Percentiles rank a stretch among this genome's conserved stretches.
Evolutionary conservation across 2,329 filamentous ascomycete genomes (phyloP).

Genomic region (Juglanconis oblonga): DNA sequence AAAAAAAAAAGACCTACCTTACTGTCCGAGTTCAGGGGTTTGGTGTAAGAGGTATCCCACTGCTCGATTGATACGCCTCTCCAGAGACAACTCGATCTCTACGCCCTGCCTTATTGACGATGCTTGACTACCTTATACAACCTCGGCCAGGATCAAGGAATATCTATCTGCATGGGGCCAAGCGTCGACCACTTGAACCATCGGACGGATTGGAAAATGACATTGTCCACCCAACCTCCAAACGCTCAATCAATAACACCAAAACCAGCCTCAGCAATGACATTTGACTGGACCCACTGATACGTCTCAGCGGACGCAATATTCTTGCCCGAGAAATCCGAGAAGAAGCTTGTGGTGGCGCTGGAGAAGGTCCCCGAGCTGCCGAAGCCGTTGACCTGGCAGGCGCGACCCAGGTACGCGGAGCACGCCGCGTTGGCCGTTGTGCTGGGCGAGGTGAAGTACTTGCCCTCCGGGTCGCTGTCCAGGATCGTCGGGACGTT

Average conservation of each 20-base stretch:
- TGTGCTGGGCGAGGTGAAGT: conserved; percentile 23
- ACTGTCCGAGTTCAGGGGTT: too few relatives aligned
- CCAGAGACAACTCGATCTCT: too few relatives aligned
- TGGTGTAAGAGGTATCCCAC: too few relatives aligned
- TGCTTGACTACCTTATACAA: too few relatives aligned
- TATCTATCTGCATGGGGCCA: too few relatives aligned
- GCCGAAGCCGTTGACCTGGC: conserved; percentile 43
- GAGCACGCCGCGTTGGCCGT: conserved; percentile 39
- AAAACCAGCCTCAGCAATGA: conserved; percentile 14
- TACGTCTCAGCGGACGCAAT: conserved; percentile 15
- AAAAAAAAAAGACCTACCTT: too few relatives aligned
- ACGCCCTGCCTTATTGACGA: too few relatives aligned
- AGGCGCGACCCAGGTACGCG: conserved; percentile 44
- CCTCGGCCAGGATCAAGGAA: too few relatives aligned
- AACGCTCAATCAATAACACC: conserved; percentile 5
- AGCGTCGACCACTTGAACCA: too few relatives aligned
- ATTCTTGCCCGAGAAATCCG: conserved; percentile 17
- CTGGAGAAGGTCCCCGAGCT: conserved; percentile 13
- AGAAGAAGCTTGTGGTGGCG: conserved; percentile 18
- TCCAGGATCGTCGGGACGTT: conserved; percentile 44
- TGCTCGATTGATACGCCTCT: too few relatives aligned
- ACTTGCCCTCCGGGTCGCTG: conserved; percentile 19
- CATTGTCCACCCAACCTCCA: background rate
- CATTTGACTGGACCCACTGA: conserved; percentile 11
- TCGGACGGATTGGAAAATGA: too few relatives aligned